Conservation (phyloP, 306 rosid species). For the Pterocarpus macrocarpus region DNA sequence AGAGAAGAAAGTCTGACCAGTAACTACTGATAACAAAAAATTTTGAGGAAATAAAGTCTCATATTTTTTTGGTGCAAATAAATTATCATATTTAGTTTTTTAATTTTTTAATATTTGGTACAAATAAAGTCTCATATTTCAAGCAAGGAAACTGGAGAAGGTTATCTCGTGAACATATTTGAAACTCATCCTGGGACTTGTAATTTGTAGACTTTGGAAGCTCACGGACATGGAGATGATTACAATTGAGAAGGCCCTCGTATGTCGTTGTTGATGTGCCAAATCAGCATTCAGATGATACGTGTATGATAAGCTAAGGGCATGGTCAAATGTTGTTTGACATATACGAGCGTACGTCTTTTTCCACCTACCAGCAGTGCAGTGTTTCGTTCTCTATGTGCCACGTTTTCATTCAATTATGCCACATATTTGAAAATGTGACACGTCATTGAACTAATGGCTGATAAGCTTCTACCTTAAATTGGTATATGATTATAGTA, state of each 20-base stretch:
- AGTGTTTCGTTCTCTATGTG: background rate
- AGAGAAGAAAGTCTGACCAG: too few relatives aligned
- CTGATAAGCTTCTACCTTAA: background rate
- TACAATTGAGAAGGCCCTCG: background rate
- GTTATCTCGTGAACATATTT: background rate
- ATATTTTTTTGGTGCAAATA: background rate
- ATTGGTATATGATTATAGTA: background rate
- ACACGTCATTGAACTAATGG: background rate
- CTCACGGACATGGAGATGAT: background rate
- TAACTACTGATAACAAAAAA: too few relatives aligned
- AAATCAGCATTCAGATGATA: conserved; percentile 16
- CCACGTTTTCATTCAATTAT: background rate
- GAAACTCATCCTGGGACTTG: background rate
- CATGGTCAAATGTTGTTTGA: background rate
- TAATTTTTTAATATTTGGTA: too few relatives aligned
- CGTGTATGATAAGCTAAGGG: conserved; percentile 12
- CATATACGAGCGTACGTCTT: background rate
- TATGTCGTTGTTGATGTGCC: conserved; percentile 21
- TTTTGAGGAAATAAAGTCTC: too few relatives aligned
- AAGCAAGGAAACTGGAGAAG: background rate
- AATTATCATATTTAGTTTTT: too few relatives aligned
- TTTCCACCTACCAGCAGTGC: background rate
- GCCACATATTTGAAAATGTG: conserved; percentile 26
- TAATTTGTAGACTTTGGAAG: background rate
- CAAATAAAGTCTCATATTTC: too few relatives aligned